A percentile compares a stretch with the other conserved stretches of the same genome.
Conservation (phyloP, 352 stramenopile genomes). For the Globisporangium recalcitrans region DNA sequence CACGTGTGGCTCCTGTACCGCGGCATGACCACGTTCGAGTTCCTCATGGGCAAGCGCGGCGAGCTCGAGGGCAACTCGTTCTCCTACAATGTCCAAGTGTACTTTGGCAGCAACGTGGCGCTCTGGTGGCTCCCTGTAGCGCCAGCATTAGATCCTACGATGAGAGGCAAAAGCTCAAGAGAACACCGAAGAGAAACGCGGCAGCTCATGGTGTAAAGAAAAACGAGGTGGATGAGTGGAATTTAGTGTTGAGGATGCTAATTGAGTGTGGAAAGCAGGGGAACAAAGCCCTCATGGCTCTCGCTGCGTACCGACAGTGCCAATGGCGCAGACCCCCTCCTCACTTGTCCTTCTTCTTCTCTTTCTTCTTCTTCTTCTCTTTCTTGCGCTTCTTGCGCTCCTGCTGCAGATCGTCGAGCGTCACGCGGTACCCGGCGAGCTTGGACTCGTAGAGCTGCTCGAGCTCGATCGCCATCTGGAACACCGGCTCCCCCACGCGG, state of each 20-base stretch:
- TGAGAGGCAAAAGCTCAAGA: conserved; percentile 19
- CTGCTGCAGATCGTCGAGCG: conserved; percentile 73
- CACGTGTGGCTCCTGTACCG: conserved; percentile 63
- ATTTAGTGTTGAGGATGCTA: not conserved
- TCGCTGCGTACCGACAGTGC: too few relatives aligned
- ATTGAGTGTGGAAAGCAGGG: not conserved
- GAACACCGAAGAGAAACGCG: conserved; percentile 25
- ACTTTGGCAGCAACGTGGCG: conserved; percentile 54
- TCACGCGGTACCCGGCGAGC: conserved; percentile 50
- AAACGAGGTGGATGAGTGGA: not conserved
- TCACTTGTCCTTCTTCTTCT: conserved; percentile 87
- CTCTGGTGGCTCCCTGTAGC: conserved; percentile 55
- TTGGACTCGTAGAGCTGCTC: conserved; percentile 75
- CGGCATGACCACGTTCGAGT: conserved; percentile 78
- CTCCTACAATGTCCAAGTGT: conserved; percentile 46
- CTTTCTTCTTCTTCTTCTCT: conserved; percentile 87
- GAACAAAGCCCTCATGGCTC: not conserved
- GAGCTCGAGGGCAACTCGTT: conserved; percentile 47
- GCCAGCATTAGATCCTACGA: conserved; percentile 28
- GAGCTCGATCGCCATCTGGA: conserved; percentile 80
- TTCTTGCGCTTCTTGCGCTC: conserved; percentile 87
- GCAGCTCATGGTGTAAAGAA: conserved; percentile 32
- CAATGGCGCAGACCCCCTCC: too few relatives aligned
- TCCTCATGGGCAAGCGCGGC: conserved; percentile 41
- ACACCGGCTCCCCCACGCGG: conserved; percentile 69